Conservation (phyloP, 2,329 filamentous ascomycete species). For the Apiospora arundinis region DNA sequence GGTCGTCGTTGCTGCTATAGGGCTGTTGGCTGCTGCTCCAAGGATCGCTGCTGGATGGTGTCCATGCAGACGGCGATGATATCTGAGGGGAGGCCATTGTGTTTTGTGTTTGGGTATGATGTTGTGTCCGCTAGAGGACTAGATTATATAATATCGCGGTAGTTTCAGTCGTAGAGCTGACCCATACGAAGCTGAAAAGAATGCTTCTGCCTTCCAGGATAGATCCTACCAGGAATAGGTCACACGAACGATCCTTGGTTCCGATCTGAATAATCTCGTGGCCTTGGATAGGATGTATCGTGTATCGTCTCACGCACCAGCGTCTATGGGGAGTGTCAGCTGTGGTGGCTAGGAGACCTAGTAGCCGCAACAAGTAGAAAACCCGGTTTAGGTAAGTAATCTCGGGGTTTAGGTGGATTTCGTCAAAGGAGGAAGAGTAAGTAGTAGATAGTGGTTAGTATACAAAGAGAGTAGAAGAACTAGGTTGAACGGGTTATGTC, state of each 20-base stretch:
- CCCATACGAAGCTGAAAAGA: constrained; percentile 12
- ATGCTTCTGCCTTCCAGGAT: not conserved
- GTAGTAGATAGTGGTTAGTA: not conserved
- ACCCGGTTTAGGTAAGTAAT: not conserved
- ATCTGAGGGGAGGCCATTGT: constrained; percentile 16
- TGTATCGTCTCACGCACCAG: constrained; percentile 5
- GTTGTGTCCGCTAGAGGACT: not conserved
- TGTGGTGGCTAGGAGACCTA: not conserved
- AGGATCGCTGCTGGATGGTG: constrained; percentile 12
- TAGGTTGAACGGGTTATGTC: not conserved
- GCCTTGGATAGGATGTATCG: not conserved
- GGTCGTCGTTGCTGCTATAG: not conserved
- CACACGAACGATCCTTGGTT: not conserved
- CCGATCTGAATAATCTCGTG: not conserved
- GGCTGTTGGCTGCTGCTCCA: not conserved
- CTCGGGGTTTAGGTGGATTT: not conserved
- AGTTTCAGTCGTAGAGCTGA: not conserved
- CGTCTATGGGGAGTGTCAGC: not conserved
- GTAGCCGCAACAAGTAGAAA: not conserved
- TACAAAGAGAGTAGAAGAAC: not conserved
- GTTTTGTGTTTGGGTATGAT: not conserved
- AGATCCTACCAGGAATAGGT: not conserved
- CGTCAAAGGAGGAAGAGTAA: not conserved
- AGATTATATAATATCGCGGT: not conserved
- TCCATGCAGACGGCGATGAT: constrained; percentile 19